A percentile compares a stretch with the other conserved stretches of the same genome.
Conservation (phyloP, 2,329 filamentous ascomycete genomes). For the Waltergamsia citrina region DNA sequence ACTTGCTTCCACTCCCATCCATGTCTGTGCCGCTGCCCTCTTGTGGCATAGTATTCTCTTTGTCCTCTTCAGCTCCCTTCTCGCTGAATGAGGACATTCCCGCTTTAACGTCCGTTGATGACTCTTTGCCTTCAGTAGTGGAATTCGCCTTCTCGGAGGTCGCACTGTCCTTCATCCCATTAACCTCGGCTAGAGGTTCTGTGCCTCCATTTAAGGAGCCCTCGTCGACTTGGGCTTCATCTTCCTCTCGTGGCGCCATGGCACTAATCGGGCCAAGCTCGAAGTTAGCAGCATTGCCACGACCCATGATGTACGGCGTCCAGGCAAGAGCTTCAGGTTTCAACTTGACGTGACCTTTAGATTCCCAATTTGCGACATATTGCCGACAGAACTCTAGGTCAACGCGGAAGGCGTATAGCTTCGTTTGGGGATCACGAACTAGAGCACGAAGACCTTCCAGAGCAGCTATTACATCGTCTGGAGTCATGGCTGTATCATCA, state of each 20-base stretch:
- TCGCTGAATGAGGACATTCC: constrained; percentile 14
- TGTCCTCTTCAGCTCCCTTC: constrained; percentile 14
- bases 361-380: constrained; percentile 83
- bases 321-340: constrained; percentile 75
- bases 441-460: constrained; percentile 84
- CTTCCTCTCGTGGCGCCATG: constrained; percentile 78
- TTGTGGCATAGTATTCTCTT: constrained; percentile 15
- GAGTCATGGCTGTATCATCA: constrained; percentile 85
- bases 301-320: constrained; percentile 96
- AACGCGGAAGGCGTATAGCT: constrained; percentile 79
- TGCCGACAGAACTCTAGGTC: constrained; percentile 78
- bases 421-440: constrained; percentile 81
- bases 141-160: not conserved
- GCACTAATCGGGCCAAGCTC: constrained; percentile 75
- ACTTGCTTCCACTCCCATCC: constrained; percentile 15
- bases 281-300: constrained; percentile 71
- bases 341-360: constrained; percentile 78
- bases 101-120: constrained; percentile 8
- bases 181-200: constrained; percentile 11
- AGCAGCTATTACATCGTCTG: constrained; percentile 91
- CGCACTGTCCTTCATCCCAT: constrained; percentile 9
- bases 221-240: constrained; percentile 35
- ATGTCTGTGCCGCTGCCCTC: not conserved
- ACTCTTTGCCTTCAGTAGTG: not conserved
- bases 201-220: constrained; percentile 11